Percentiles rank a stretch among this genome's conserved stretches.
Conservation (phyloP, 1,284 basidiomycete species). For the Inonotus hispidus region DNA sequence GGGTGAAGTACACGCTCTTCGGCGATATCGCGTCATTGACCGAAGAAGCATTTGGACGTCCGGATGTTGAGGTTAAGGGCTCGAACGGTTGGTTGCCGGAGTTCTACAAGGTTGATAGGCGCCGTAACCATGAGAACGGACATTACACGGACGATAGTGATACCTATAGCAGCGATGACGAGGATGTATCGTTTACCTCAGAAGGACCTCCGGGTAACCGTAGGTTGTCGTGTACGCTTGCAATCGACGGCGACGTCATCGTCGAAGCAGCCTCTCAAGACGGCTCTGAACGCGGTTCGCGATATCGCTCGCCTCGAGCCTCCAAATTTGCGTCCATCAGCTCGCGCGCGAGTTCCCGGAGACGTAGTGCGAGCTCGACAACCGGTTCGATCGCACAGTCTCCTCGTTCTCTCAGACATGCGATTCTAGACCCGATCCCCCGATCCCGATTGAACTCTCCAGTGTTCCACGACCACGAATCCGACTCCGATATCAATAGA, state of each 20-base stretch:
- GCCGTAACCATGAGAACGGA: constrained; percentile 11
- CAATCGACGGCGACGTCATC: constrained; percentile 4
- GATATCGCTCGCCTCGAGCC: not conserved
- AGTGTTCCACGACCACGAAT: not conserved
- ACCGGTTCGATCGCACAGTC: not conserved
- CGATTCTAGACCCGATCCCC: not conserved
- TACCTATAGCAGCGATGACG: not conserved
- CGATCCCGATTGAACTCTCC: not conserved
- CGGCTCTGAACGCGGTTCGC: not conserved
- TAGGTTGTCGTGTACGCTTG: constrained; percentile 10
- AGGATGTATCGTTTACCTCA: constrained; percentile 7
- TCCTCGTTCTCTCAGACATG: not conserved
- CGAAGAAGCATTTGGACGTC: not conserved
- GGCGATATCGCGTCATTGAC: constrained; percentile 8
- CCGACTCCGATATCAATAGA: not conserved
- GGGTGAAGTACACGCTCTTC: not conserved
- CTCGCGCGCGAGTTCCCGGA: not conserved
- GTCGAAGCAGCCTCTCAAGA: not conserved
- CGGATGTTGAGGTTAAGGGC: constrained; percentile 1
- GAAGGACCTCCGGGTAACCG: constrained; percentile 8
- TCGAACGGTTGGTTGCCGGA: constrained; percentile 13
- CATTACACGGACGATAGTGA: not conserved
- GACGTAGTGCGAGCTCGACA: not conserved
- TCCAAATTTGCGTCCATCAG: not conserved
- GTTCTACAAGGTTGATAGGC: constrained; percentile 8